Base-by-base conservation (phyloP, 2,329 filamentous ascomycete genomes). In the Cladobotryum protrusum region DNA sequence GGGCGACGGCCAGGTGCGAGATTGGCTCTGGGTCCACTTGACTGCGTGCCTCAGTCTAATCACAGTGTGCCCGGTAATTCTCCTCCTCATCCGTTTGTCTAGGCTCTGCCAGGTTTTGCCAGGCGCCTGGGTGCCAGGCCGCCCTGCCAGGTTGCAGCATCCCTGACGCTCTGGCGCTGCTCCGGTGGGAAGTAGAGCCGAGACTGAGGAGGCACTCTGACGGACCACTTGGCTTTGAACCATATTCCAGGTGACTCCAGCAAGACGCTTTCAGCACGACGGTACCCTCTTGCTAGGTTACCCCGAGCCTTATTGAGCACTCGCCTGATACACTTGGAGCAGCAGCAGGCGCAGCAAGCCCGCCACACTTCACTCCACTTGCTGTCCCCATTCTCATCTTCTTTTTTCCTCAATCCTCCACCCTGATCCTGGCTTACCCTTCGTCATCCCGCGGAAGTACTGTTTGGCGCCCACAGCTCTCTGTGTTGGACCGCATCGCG, bases 221-320 rank as follows among this genome's bases (percentile, higher is more conserved):
- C 41, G 34, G 47, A 42, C 42, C 41, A 45, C 36, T 33, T 46
- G 24, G 24, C 24, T 29, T 29, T 29, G 24, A 29, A 46, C 48
- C 48, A 36, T 37, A 43, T 50, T 50, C 48, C 24, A 50, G 49
- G 49, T 51, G 49, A 51, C 49, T 47, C 39, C 44, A 43, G 49
- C 24, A 40, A 44, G 44, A 11, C 24, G 39, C 49, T 34, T 47
- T 29, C 24, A 43, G 46, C 48, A 42, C 49, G 7, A 29, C 24
- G 6, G 24, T 29, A 29, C 24, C 24, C 24, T 29, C 11, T 29
- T 29, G 24, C 24, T 29, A 29, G 24, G 24, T 29, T 29, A 18
- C 34, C 29, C n/a, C 45, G n/a, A 35, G 12, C 20, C 7, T 19
- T 20, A 39, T 35, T 41, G 15, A 18, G 42, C 32, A 36, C 48